These are phyloP conservation scores for Colletotrichum horii DNA, from an alignment of 2,329 filamentous ascomycete species.

Conservation along the genomic window DNA sequence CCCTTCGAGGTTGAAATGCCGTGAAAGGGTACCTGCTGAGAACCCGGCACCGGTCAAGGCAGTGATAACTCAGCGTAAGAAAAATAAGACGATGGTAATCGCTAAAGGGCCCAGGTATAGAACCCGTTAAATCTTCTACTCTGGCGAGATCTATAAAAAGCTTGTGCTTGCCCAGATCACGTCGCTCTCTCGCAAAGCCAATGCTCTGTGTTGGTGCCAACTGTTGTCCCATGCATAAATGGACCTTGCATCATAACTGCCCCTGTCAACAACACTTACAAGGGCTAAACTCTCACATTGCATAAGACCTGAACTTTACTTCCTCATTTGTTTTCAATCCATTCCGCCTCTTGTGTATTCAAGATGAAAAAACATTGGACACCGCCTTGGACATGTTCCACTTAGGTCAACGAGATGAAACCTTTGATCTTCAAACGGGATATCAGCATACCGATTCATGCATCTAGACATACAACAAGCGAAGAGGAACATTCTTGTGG, in stretches of 20 bases:
- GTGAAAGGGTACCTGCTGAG: not conserved
- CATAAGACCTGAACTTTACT: accelerated
- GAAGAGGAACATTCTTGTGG: not conserved
- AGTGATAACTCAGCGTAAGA: not conserved
- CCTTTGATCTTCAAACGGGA: not conserved
- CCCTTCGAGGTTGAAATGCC: not conserved
- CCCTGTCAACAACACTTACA: not conserved
- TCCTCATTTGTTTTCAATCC: not conserved
- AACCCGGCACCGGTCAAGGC: not conserved
- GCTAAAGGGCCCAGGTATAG: not conserved
- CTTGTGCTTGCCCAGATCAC: not conserved
- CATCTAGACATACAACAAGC: accelerated
- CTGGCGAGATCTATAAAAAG: not conserved
- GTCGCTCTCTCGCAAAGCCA: not conserved
- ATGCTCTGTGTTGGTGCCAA: not conserved
- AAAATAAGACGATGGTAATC: not conserved
- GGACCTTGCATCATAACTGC: not conserved
- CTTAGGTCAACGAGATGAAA: not conserved
- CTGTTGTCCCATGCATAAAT: too few species aligned
- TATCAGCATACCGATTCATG: accelerated
- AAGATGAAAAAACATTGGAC: not conserved
- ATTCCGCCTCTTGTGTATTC: not conserved
- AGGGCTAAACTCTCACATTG: not conserved
- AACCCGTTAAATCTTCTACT: too few species aligned
- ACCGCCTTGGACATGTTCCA: not conserved